Evolutionary conservation across 129 eudicot genomes (phyloP).

Genomic region (Artemisia tridentata): DNA sequence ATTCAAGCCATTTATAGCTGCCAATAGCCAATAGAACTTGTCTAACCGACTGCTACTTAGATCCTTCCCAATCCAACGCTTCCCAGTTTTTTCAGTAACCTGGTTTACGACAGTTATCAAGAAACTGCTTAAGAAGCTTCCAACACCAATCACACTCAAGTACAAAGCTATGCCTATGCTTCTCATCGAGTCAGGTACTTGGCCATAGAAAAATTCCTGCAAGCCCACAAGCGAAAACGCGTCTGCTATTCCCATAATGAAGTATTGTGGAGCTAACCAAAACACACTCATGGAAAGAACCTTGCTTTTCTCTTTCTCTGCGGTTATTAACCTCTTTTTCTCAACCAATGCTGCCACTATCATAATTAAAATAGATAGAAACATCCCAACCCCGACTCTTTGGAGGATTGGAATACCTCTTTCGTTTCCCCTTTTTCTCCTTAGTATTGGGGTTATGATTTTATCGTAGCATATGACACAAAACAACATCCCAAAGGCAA

Average conservation of each 20-base stretch:
- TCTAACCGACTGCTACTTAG: slow-evolving; percentile 51
- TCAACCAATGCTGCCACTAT: not conserved
- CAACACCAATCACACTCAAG: slow-evolving; percentile 30
- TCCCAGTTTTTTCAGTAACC: slow-evolving; percentile 28
- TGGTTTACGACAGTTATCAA: slow-evolving; percentile 27
- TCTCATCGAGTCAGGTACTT: slow-evolving; percentile 49
- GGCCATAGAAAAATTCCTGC: slow-evolving; percentile 44
- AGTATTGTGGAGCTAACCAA: slow-evolving; percentile 37
- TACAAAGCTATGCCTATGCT: slow-evolving; percentile 21
- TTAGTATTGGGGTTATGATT: slow-evolving; percentile 35
- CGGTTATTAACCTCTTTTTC: slow-evolving; percentile 20
- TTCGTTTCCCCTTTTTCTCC: slow-evolving; percentile 31
- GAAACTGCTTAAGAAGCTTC: slow-evolving; percentile 31
- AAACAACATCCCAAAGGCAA: slow-evolving; percentile 33
- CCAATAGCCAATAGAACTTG: slow-evolving; percentile 56
- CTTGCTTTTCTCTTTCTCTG: not conserved
- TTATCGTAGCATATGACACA: slow-evolving; percentile 36
- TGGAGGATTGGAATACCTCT: slow-evolving; percentile 40
- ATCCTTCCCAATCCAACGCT: slow-evolving; percentile 60
- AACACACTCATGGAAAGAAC: slow-evolving; percentile 23
- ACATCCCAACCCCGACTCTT: slow-evolving; percentile 50
- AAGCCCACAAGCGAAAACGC: slow-evolving; percentile 43
- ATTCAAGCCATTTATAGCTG: slow-evolving; percentile 36
- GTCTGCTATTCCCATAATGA: slow-evolving; percentile 36
- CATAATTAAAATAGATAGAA: slow-evolving; percentile 6